Evolutionary conservation across 345 rosid genomes (phyloP).

Genomic region (Microcos paniculata): DNA sequence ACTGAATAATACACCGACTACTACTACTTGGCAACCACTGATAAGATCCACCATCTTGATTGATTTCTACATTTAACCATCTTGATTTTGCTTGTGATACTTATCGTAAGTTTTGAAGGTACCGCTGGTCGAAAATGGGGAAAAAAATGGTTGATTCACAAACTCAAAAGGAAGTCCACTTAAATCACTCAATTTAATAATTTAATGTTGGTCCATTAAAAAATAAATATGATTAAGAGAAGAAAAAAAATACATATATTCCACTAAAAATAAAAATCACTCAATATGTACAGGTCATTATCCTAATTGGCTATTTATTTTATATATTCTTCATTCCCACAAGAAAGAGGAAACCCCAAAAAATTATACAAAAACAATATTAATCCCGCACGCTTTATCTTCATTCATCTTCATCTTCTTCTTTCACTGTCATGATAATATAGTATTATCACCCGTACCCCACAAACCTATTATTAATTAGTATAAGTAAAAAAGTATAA

Average conservation of each 20-base stretch:
- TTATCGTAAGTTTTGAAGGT: too few relatives aligned
- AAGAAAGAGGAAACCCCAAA: not conserved
- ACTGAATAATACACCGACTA: too few relatives aligned
- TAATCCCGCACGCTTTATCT: not conserved
- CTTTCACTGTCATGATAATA: not conserved
- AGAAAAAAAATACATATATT: not conserved
- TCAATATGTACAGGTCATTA: not conserved
- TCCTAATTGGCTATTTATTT: not conserved
- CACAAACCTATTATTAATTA: not conserved
- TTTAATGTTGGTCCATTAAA: not conserved
- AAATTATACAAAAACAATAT: not conserved
- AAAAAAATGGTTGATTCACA: too few relatives aligned
- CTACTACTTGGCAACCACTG: too few relatives aligned
- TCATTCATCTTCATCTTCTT: not conserved
- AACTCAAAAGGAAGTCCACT: too few relatives aligned
- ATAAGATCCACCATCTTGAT: too few relatives aligned
- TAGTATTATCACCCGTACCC: not conserved
- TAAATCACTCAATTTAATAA: too few relatives aligned
- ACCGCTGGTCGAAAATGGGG: too few relatives aligned
- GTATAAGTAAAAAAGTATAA: too few relatives aligned
- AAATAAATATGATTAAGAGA: too few relatives aligned
- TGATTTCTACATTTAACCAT: too few relatives aligned
- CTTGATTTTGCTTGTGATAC: too few relatives aligned
- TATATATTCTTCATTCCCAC: not conserved
- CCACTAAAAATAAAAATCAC: not conserved